These are phyloP conservation scores for Alectoria sarmentosa DNA, from an alignment of 495 filamentous ascomycete genomes.

Conservation along the genomic window DNA sequence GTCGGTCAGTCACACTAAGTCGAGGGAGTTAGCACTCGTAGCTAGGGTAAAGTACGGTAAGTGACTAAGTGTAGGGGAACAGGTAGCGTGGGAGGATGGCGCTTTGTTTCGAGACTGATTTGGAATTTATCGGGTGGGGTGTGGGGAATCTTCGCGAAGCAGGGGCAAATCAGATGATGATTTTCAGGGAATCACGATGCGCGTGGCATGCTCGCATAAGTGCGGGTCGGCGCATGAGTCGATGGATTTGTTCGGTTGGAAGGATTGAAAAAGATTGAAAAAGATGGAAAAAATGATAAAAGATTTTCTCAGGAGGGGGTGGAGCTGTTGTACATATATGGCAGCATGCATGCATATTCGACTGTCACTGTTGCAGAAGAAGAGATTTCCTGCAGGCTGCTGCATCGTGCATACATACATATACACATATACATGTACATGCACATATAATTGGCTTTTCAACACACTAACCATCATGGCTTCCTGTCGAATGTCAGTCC, in stretches of 20 bases:
- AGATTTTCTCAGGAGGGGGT: no score
- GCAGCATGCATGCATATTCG: background rate
- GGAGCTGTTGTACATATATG: no score
- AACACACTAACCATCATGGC: no score
- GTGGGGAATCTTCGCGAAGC: constrained; percentile 3
- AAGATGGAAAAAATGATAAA: no score
- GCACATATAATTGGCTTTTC: no score
- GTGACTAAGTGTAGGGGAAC: no score
- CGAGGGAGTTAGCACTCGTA: no score
- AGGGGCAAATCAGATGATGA: constrained; percentile 1
- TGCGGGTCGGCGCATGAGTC: constrained; percentile 9
- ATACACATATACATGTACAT: background rate
- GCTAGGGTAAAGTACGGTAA: no score
- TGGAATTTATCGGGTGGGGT: constrained; percentile 6
- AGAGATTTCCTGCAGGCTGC: background rate
- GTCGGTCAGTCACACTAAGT: no score
- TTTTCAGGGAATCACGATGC: no score
- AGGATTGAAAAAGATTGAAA: no score
- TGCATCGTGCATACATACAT: background rate
- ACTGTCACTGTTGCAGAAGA: background rate
- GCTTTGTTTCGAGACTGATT: background rate
- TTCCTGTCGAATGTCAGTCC: no score
- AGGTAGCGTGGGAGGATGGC: background rate
- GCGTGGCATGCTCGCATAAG: constrained; percentile 20
- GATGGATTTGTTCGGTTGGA: background rate